Evolutionary conservation across 192 early-diverging fungal genomes (phyloP), one percentile per base, ranked within the genome.

Genomic region (Jimgerdemannia flammicorona): DNA sequence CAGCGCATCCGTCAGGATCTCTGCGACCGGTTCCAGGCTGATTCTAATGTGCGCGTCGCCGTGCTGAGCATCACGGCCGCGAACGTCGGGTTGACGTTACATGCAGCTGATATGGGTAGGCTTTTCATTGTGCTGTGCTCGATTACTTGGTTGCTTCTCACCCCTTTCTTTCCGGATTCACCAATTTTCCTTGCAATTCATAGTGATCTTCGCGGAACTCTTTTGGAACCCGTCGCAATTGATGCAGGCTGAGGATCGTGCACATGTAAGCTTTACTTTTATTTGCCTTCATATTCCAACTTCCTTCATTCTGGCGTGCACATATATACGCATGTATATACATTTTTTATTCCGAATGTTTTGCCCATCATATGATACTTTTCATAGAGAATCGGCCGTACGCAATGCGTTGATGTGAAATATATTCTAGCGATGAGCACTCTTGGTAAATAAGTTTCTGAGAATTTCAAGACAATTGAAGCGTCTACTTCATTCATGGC

Each of bases 191-290:
- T 76, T 72, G 18, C 43, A n/a, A 10, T 67, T 73, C 68, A 20
- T 66, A 84, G 86, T 87, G 3, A 43, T 87, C 42, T 87, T 87
- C 75, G 85, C 83, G 44, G 86, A 87, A 69, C 54, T 87, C 29
- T 87, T 70, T 64, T 87, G 86, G 86, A 87, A 87, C 40, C 86
- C 86, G 1, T 83, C 86, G 39, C 81, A 80, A 40, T 43, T 87
- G 19, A 66, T 87, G 40, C 86, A 86, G 72, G 85, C 81, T n/a
- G 85, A 83, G 71, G 83, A 83, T 72, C 76, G 85, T 0, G 85
- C 83, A 39, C 85, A 86, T 59, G 78, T 79, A 59, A 65, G 69
- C 73, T 63, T 71, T 44, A 4, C 70, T 17, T 7, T 44, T 19
- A 20, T 44, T 74, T 39, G 4, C 6, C 3, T 4, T 42, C 40